phyloP scores from a whole-genome alignment of 2,329 filamentous ascomycete genomes.

The Exophiala oligosperma region DNA sequence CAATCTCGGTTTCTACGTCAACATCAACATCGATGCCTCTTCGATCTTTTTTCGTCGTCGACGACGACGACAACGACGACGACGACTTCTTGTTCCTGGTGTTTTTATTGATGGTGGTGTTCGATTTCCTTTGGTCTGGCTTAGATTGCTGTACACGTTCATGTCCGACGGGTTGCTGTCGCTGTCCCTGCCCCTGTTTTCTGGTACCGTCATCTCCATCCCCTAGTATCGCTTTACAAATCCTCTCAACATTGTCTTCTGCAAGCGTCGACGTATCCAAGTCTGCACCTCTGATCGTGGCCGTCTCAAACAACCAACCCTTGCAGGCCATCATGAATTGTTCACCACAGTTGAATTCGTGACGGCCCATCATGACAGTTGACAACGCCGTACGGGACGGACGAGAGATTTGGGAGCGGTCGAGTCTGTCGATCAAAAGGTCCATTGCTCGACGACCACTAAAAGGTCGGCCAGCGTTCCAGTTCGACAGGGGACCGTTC shows the following conservation, averaged over 20 bases:
- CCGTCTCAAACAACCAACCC: constrained; percentile 17
- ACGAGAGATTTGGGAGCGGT: background rate
- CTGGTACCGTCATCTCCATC: background rate
- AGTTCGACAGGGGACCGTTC: constrained; percentile 87
- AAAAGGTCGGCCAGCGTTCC: constrained; percentile 3
- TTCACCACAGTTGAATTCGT: constrained; percentile 19
- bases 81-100: too few species aligned
- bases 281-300: background rate
- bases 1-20: background rate
- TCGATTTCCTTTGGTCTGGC: too few species aligned
- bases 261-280: background rate
- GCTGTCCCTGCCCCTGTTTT: background rate
- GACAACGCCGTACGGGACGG: constrained; percentile 1
- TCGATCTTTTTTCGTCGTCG: too few species aligned
- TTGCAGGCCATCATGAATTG: constrained; percentile 24
- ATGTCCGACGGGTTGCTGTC: background rate
- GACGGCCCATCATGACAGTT: constrained; percentile 4
- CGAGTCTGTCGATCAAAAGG: constrained; percentile 8
- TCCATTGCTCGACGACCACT: constrained; percentile 3
- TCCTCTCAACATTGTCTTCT: background rate
- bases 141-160: background rate
- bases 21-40: too few species aligned
- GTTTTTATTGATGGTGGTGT: too few species aligned
- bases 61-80: too few species aligned
- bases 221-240: background rate